phyloP scores from a whole-genome alignment of 331 rosid species.

The Malus hybrid region DNA sequence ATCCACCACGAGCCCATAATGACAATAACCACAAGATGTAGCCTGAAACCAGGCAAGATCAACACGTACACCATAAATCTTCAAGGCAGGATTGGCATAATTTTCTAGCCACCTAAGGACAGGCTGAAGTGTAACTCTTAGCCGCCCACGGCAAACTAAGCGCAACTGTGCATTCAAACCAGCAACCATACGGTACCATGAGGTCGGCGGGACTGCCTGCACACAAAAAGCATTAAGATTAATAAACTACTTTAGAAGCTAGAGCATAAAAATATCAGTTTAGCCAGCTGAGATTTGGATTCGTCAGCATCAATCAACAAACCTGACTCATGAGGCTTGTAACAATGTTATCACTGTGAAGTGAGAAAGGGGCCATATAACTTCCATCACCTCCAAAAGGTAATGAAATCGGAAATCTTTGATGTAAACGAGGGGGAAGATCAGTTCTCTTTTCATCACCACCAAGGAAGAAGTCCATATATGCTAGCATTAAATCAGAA shows the following conservation, averaged over 20 bases:
- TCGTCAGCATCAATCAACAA: conserved; percentile 19
- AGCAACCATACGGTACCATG: conserved; percentile 93
- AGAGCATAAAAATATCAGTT: not conserved
- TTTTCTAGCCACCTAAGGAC: conserved; percentile 88
- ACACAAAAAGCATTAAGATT: conserved; percentile 2
- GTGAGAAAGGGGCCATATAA: conserved; percentile 89
- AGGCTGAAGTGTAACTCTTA: conserved; percentile 70
- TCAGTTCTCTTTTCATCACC: conserved; percentile 97
- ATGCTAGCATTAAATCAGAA: conserved; percentile 92
- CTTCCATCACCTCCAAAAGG: conserved; percentile 99
- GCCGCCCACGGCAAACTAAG: conserved; percentile 80
- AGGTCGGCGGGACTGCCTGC: conserved; percentile 89
- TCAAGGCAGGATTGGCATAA: conserved; percentile 84
- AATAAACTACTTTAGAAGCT: not conserved
- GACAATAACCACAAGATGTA: conserved; percentile 77
- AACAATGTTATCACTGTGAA: conserved; percentile 81
- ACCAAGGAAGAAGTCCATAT: conserved; percentile 93
- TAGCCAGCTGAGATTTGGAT: not conserved
- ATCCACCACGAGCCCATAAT: conserved; percentile 80
- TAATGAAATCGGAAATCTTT: conserved; percentile 76
- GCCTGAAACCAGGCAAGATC: conserved; percentile 96
- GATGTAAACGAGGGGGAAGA: conserved; percentile 80
- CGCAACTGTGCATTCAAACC: conserved; percentile 96
- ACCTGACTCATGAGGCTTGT: conserved; percentile 99
- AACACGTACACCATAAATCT: conserved; percentile 56